These are phyloP conservation scores for Trichophyton schoenleinii DNA, from an alignment of 2,329 filamentous ascomycete species.

Conservation along the genomic window DNA sequence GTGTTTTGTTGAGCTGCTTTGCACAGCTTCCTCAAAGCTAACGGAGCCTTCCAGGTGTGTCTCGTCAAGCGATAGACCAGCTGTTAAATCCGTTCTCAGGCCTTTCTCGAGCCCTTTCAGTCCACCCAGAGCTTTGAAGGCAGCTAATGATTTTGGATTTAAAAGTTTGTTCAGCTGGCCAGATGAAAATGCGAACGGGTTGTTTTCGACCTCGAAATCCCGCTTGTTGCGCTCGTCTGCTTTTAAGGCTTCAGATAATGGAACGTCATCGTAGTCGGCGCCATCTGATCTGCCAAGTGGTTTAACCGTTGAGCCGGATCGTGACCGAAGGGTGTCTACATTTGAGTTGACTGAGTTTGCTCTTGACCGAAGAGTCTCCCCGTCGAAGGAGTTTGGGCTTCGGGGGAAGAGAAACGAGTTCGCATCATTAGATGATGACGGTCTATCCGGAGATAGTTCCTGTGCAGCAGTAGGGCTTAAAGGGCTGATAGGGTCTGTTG, in stretches of 20 bases:
- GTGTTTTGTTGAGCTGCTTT: slow-evolving; percentile 14
- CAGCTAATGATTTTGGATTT: slow-evolving; percentile 74
- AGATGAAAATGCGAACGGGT: slow-evolving; percentile 67
- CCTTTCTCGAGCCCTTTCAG: slow-evolving; percentile 67
- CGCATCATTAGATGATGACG: slow-evolving; percentile 10
- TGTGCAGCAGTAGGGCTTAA: background rate
- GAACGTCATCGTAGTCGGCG: slow-evolving; percentile 26
- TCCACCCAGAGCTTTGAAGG: slow-evolving; percentile 71
- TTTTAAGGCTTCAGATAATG: slow-evolving; percentile 48
- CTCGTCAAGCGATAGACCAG: slow-evolving; percentile 70
- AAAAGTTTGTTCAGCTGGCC: slow-evolving; percentile 78
- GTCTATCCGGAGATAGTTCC: slow-evolving; percentile 9
- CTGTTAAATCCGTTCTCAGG: slow-evolving; percentile 56
- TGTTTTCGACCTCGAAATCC: slow-evolving; percentile 64
- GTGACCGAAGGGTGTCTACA: slow-evolving; percentile 24
- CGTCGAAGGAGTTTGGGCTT: slow-evolving; percentile 22
- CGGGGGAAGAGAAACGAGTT: slow-evolving; percentile 12
- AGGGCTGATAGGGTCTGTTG: slow-evolving; percentile 3
- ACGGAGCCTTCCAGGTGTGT: slow-evolving; percentile 50
- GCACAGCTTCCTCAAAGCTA: slow-evolving; percentile 57
- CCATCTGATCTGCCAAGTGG: slow-evolving; percentile 11
- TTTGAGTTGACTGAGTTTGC: slow-evolving; percentile 30
- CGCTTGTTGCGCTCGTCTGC: slow-evolving; percentile 64
- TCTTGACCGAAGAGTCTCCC: slow-evolving; percentile 33
- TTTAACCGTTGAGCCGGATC: slow-evolving; percentile 23